Base-by-base conservation (phyloP, 2,329 filamentous ascomycete species). In the Exophiala aquamarina region DNA sequence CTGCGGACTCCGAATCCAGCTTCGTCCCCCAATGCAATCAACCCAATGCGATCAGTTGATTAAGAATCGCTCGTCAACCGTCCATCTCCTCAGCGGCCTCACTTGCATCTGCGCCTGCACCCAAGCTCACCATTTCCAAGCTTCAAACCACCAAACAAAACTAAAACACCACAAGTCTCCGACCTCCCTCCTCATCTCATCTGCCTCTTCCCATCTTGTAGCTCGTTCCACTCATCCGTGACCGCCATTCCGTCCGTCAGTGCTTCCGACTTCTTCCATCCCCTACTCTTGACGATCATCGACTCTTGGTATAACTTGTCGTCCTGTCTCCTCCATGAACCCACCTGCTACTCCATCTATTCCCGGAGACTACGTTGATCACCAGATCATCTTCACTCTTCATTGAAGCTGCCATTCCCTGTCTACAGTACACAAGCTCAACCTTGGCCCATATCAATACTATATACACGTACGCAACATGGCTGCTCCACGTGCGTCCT, bases 401-500 rank as follows among this genome's bases (percentile, higher is more conserved):
- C 56, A 59, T 36, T 60, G 41, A 53, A 37, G 23, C 21, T 14
- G 20, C 4, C 15, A 36, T 13, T 38, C 32, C n/a, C 7, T 17
- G 13, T 35, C 20, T 4, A 17, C 20, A n/a, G n/a, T n/a, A n/a
- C 14, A 7, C 13, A 41, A 40, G 18, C 7, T 23, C 13, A 23
- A 26, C 38, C 14, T 15, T 15, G 7, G 18, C 14, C 32, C 14
- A 18, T 36, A 3, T 28, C 29, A 10, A 15, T 11, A 26, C n/a
- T 13, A 31, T 36, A 23, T 26, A 5, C 14, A 11, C 6, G 26
- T 23, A 23, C 11, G 23, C 6, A 52, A 31, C 54, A 74, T 74
- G 71, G 63, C 70, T 47, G 71, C 70, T 61, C 63, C 70, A 50
- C 69, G 69, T 50, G 69, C 70, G 33, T 64, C 66, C 23, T 73